These are phyloP conservation scores for Trapa bicornis DNA, from an alignment of 345 rosid genomes.

Conservation along the genomic window DNA sequence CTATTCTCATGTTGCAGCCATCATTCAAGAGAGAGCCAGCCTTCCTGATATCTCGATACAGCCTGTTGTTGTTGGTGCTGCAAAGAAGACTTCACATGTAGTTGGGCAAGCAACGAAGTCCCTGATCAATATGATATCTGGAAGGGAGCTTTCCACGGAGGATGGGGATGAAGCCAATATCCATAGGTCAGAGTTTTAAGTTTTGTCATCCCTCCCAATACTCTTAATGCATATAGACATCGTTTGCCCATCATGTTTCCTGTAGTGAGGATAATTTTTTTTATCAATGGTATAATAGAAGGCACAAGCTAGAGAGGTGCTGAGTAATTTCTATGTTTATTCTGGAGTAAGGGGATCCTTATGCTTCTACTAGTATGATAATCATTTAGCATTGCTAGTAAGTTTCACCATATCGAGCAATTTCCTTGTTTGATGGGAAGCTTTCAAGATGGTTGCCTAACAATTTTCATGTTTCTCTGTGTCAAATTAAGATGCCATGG, in stretches of 20 bases:
- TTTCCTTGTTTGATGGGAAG: not conserved
- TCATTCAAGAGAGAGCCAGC: slow-evolving; percentile 84
- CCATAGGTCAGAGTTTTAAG: slow-evolving; percentile 16
- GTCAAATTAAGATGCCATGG: too few relatives aligned
- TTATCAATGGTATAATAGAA: not conserved
- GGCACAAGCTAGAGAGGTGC: not conserved
- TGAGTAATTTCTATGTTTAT: not conserved
- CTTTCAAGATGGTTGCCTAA: too few relatives aligned
- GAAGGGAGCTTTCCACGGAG: slow-evolving; percentile 30
- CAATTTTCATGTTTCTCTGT: too few relatives aligned
- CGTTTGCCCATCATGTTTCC: not conserved
- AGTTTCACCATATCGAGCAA: not conserved
- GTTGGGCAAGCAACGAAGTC: slow-evolving; percentile 72
- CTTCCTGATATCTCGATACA: slow-evolving; percentile 66
- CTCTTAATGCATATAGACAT: slow-evolving; percentile 7
- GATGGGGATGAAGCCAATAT: slow-evolving; percentile 20
- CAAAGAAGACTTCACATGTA: slow-evolving; percentile 63
- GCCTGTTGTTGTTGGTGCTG: slow-evolving; percentile 72
- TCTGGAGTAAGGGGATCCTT: not conserved
- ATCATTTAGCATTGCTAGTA: not conserved
- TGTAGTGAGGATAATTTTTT: not conserved
- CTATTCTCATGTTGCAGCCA: slow-evolving; percentile 36
- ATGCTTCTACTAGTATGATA: not conserved
- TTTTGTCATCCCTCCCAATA: not conserved
- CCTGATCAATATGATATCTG: slow-evolving; percentile 47